phyloP scores from a whole-genome alignment of 306 rosid species.

The Inga leiocalycina region DNA sequence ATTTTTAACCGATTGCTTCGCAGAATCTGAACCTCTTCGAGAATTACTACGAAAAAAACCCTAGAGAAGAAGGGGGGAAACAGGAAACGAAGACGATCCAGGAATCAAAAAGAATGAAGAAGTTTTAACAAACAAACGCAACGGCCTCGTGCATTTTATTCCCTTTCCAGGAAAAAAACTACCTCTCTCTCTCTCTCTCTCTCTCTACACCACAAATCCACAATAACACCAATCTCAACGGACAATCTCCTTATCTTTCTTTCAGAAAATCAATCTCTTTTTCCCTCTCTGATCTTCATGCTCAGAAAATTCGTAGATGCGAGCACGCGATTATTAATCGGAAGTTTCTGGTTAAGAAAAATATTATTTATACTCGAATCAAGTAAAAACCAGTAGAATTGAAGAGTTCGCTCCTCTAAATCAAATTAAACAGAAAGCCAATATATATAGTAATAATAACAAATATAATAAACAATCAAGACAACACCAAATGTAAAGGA shows the following conservation, averaged over 20 bases:
- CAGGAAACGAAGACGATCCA: conserved; percentile 23
- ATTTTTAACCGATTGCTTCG: conserved; percentile 9
- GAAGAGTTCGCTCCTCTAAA: neutral
- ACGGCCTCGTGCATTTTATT: conserved; percentile 30
- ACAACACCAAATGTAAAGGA: neutral
- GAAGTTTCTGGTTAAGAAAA: neutral
- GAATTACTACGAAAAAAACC: conserved; percentile 8
- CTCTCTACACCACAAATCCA: neutral
- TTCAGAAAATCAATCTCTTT: conserved; percentile 19
- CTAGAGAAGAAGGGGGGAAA: neutral
- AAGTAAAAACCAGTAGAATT: neutral
- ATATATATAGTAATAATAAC: neutral
- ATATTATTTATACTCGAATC: neutral
- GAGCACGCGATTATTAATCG: conserved; percentile 4
- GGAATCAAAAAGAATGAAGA: conserved; percentile 6
- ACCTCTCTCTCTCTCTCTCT: neutral
- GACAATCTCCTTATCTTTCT: conserved; percentile 13
- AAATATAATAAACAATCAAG: neutral
- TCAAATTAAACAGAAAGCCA: too few relatives aligned
- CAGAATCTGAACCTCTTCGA: conserved; percentile 28
- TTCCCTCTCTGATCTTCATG: neutral
- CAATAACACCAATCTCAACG: conserved; percentile 26
- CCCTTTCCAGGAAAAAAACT: conserved; percentile 9
- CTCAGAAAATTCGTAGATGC: conserved; percentile 6
- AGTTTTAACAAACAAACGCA: conserved; percentile 42